A percentile compares a stretch with the other conserved stretches of the same genome.
phyloP scores from a whole-genome alignment of 2,329 filamentous ascomycete species.

The Colletotrichum zoysiae region DNA sequence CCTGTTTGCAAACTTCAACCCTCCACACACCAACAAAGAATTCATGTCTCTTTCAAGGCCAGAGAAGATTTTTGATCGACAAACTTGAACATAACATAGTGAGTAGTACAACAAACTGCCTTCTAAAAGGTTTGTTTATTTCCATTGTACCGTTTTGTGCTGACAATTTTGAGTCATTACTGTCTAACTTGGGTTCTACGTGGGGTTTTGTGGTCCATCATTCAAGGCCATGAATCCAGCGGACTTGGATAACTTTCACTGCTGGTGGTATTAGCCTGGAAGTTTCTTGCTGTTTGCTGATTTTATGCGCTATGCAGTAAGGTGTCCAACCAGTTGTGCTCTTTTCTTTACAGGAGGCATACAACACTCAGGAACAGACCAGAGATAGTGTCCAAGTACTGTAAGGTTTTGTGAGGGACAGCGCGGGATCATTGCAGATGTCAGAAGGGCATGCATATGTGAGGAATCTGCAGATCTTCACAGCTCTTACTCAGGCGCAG shows the following conservation, averaged over 20 bases:
- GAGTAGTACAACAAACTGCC: background rate
- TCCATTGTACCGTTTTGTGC: background rate
- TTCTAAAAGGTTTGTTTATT: no score
- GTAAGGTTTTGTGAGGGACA: background rate
- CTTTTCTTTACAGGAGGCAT: background rate
- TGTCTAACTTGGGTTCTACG: background rate
- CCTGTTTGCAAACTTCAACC: conserved; percentile 11
- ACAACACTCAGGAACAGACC: background rate
- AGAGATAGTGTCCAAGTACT: background rate
- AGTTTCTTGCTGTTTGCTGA: background rate
- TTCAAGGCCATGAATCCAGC: background rate
- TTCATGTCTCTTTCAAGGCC: background rate
- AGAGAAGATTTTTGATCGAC: background rate
- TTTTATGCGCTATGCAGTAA: background rate
- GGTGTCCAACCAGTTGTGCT: background rate
- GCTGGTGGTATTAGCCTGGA: background rate
- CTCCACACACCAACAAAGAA: no score
- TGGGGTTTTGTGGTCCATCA: background rate
- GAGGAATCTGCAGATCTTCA: no score
- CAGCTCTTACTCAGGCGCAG: background rate
- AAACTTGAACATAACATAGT: background rate
- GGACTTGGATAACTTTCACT: background rate
- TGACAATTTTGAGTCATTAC: conserved; percentile 2
- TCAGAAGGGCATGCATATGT: no score
- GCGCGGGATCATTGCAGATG: no score